Base-by-base conservation (phyloP, 768 basidiomycete species). In the Boletus coccyginus region DNA sequence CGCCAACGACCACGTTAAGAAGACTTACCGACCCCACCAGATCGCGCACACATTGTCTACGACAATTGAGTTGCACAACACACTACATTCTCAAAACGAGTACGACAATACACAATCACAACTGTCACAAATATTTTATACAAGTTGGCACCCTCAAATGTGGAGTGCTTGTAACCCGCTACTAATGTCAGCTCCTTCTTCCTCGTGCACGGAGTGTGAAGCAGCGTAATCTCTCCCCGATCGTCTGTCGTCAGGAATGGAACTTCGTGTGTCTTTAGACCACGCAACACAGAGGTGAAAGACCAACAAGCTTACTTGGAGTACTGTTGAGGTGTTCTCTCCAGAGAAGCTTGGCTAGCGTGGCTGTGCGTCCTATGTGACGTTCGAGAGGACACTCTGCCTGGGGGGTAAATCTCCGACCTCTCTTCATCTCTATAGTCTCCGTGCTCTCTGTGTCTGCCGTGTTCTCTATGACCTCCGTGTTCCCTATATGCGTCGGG, bases 321-420 rank as follows among this genome's bases (percentile, higher is more conserved):
- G 29, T 60, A 61, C 36, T 61, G 62, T 10, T 62, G 58, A 27
- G 53, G 47, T 14, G 40, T 42, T 55, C 59, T 61, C 17, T 60
- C 61, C 31, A 60, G 39, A 49, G 64, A 44, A 33, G 58, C 31
- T 29, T 68, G 68, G 50, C 55, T 53, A 3, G 58, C 13, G 50
- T 68, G 61, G 19, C 47, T 61, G 52, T 66, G 46, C 19, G 62
- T 16, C 56, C 72, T 61, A 19, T 72, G 71, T 3, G 72, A 65
- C 46, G 61, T 62, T 56, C 64, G 66, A 46, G 68, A 69, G 38
- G 69, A 27, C 31, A 47, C 55, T 53, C 68, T 66, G 48, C 50
- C 17, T 46, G 70, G 70, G 21, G 51, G 2, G 27, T 54, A 31
- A 12, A 46, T 42, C 27, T 71, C 64, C 44, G 52, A 19, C 38